Base-by-base conservation (phyloP, 2,329 filamentous ascomycete species). In the Diaporthe sp. region DNA sequence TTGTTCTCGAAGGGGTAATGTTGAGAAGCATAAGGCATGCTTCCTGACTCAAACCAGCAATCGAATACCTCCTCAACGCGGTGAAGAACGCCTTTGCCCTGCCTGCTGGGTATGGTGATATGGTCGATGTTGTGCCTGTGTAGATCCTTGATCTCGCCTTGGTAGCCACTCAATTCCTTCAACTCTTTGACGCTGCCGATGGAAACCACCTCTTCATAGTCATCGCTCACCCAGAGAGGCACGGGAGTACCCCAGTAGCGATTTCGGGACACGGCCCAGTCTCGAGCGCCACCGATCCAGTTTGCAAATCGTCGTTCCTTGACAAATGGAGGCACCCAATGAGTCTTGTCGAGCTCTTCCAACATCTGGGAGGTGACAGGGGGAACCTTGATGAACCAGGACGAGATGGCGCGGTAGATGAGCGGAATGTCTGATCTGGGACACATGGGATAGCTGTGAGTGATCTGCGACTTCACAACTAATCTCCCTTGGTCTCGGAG, bases 1-100 rank as follows among this genome's bases (percentile, higher is more conserved):
- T 92, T 90, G 80, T 97, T 97, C 84, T 96, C 94, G 81, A 98
- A 98, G 7, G 96, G 96, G 81, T 97, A 98, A 82, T 98, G 96
- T 76, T 94, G 91, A 77, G 93, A 95, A 55, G 94, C 94, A 81
- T 97, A 98, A 3, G 96, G 96, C 96, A 98, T 98, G 81, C 94
- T 96, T 75, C 96, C 96, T 55, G 95, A 98, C 84, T 98, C 96
- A 76, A 98, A 97, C 95, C 96, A 98, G 82, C 96, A 98, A 85
- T 98, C 96, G 79, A 98, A 98, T 7, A 98, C 94, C 82, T 98
- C 95, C 68, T 95, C 92, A 15, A 96, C 89, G 78, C 96, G 92
- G 79, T 89, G 92, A 76, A 98, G 86, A n/a, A 89, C 87, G 27
- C 95, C 95, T 81, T 96, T 97, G 78, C 96, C 96, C 84, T 92